phyloP scores from a whole-genome alignment of 2,329 filamentous ascomycete genomes.

The Aaosphaeria pasadenensis region DNA sequence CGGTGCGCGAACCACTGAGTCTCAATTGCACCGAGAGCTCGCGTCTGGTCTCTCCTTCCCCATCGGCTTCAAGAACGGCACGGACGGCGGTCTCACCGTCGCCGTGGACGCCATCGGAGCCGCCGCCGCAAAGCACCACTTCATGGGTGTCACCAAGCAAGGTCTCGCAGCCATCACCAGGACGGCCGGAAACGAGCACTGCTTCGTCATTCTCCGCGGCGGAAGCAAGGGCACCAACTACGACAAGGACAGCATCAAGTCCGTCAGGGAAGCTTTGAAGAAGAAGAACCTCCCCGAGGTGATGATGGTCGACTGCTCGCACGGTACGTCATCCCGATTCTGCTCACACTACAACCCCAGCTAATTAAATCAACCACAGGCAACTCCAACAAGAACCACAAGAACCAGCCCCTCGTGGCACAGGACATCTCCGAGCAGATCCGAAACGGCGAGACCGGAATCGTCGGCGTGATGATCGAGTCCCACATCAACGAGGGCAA shows the following conservation, averaged over 20 bases:
- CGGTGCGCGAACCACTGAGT: slow-evolving; percentile 93
- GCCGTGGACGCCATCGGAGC: slow-evolving; percentile 91
- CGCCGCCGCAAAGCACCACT: slow-evolving; percentile 84
- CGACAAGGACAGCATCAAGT: slow-evolving; percentile 78
- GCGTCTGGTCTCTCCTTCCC: slow-evolving; percentile 95
- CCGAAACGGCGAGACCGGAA: slow-evolving; percentile 78
- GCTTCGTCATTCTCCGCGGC: slow-evolving; percentile 82
- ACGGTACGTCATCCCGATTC: slow-evolving; percentile 58
- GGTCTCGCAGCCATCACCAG: slow-evolving; percentile 1
- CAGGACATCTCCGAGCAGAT: slow-evolving; percentile 80
- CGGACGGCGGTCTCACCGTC: slow-evolving; percentile 84
- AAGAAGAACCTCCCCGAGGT: slow-evolving; percentile 84
- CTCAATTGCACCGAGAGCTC: slow-evolving; percentile 92
- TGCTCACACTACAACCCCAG: background rate
- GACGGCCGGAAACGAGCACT: slow-evolving; percentile 1
- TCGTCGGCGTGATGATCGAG: slow-evolving; percentile 98
- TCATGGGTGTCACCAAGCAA: slow-evolving; percentile 98
- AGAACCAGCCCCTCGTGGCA: slow-evolving; percentile 94
- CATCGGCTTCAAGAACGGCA: slow-evolving; percentile 99
- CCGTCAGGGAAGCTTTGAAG: slow-evolving; percentile 71
- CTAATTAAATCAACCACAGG: slow-evolving; percentile 49
- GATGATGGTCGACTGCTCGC: slow-evolving; percentile 98
- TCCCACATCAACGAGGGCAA: slow-evolving; percentile 87
- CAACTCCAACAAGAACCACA: slow-evolving; percentile 96
- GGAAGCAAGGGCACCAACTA: slow-evolving; percentile 92